Percentiles rank a stretch among this genome's conserved stretches.
These are phyloP conservation scores for Aspergillus sclerotioniger DNA, from an alignment of 495 filamentous ascomycete genomes.

Conservation along the genomic window DNA sequence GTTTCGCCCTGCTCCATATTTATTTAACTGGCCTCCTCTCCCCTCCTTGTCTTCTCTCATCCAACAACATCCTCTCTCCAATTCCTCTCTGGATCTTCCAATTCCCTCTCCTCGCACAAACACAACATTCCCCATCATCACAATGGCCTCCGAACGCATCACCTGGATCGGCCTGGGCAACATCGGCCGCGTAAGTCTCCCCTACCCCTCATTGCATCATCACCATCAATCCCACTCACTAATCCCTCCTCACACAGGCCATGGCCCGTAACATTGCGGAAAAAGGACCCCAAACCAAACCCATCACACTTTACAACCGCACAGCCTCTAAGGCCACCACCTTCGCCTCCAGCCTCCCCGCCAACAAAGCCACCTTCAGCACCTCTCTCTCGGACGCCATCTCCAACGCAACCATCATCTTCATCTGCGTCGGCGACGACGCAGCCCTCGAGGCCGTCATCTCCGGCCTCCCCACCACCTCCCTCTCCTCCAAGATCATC, in stretches of 20 bases:
- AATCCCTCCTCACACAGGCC: conserved; percentile 51
- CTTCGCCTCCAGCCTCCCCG: conserved; percentile 50
- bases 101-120: background rate
- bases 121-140: background rate
- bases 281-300: conserved; percentile 68
- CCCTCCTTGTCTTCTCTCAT: background rate
- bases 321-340: conserved; percentile 57
- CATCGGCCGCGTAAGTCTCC: conserved; percentile 72
- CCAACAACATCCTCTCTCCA: too few relatives aligned
- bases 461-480: conserved; percentile 35
- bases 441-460: conserved; percentile 59
- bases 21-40: background rate
- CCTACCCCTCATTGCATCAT: background rate
- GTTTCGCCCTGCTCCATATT: too few relatives aligned
- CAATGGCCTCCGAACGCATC: conserved; percentile 27
- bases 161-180: conserved; percentile 90
- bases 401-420: conserved; percentile 69
- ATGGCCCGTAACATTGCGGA: conserved; percentile 81
- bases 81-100: too few relatives aligned
- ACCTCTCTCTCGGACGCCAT: conserved; percentile 64
- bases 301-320: conserved; percentile 79
- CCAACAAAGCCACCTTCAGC: conserved; percentile 60
- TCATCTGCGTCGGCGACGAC: conserved; percentile 82
- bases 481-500: conserved; percentile 42
- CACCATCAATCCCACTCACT: conserved; percentile 17